phyloP scores from a whole-genome alignment of 2,329 filamentous ascomycete species.

The Sarocladium strictum region DNA sequence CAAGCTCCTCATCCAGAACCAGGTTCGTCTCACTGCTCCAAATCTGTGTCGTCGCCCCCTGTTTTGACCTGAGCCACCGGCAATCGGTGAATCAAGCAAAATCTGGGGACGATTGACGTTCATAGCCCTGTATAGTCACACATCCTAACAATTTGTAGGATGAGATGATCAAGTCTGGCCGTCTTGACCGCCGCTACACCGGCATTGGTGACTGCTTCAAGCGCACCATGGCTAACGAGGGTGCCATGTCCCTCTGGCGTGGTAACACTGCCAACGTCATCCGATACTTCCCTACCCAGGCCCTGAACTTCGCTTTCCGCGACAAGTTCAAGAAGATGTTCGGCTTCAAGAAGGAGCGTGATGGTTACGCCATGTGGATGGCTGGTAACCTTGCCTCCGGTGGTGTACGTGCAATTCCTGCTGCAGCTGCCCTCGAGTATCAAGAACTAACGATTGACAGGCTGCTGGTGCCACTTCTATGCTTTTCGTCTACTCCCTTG shows the following conservation, averaged over 20 bases:
- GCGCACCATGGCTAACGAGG: slow-evolving; percentile 84
- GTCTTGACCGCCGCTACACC: slow-evolving; percentile 94
- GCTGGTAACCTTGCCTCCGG: slow-evolving; percentile 98
- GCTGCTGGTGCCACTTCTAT: slow-evolving; percentile 98
- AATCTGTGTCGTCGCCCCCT: too few species aligned
- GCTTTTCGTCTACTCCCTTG: slow-evolving; percentile 99
- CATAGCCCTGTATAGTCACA: too few species aligned
- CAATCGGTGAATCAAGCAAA: too few species aligned
- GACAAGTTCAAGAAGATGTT: slow-evolving; percentile 99
- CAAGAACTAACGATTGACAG: slow-evolving; percentile 37
- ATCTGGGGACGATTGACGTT: too few species aligned
- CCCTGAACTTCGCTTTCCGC: slow-evolving; percentile 99
- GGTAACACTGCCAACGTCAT: slow-evolving; percentile 99
- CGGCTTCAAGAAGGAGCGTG: slow-evolving; percentile 99
- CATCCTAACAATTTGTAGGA: slow-evolving; percentile 52
- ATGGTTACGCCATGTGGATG: slow-evolving; percentile 99
- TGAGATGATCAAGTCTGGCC: slow-evolving; percentile 99
- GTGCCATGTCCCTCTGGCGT: slow-evolving; percentile 94
- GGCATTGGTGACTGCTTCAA: slow-evolving; percentile 95
- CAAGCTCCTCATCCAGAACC: slow-evolving; percentile 99
- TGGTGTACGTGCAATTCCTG: slow-evolving; percentile 53
- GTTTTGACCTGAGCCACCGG: too few species aligned
- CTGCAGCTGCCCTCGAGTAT: not conserved
- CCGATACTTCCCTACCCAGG: slow-evolving; percentile 99
- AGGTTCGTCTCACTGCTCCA: slow-evolving; percentile 84